A percentile compares a stretch with the other conserved stretches of the same genome.
Evolutionary conservation across 257 asterid genomes (phyloP).

Genomic region (Asclepias syriaca): DNA sequence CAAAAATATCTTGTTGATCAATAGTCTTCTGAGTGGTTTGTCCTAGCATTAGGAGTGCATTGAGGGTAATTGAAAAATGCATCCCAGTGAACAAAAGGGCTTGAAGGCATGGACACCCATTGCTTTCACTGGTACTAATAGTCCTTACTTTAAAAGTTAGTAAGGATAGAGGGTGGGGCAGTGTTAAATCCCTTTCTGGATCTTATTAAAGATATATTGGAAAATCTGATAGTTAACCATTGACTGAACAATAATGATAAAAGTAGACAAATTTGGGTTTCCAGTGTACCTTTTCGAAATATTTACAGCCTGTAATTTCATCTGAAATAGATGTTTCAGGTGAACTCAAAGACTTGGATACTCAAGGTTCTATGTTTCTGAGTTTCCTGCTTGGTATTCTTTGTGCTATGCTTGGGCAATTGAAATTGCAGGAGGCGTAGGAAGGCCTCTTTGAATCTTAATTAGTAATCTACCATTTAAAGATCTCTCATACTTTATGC

Average conservation of each 20-base stretch:
- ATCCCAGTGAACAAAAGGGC: not conserved
- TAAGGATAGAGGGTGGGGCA: not conserved
- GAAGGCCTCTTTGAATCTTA: conserved; percentile 1
- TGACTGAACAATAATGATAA: not conserved
- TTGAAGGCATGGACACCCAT: not conserved
- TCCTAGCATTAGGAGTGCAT: not conserved
- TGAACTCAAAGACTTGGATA: not conserved
- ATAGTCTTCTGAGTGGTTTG: not conserved
- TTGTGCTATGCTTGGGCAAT: not conserved
- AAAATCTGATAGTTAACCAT: not conserved
- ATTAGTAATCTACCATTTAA: not conserved
- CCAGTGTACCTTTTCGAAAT: not conserved
- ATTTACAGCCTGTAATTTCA: not conserved
- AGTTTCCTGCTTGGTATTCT: not conserved
- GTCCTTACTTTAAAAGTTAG: not conserved
- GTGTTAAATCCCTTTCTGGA: not conserved
- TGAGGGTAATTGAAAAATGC: not conserved
- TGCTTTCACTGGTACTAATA: not conserved
- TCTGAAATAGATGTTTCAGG: not conserved
- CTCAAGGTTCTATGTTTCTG: not conserved
- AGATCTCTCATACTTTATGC: not conserved
- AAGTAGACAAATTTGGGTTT: not conserved
- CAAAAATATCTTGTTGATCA: not conserved
- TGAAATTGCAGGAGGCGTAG: not conserved
- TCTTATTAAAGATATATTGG: not conserved